Evolutionary conservation across 768 basidiomycete genomes (phyloP).

Genomic region (Hebeloma cylindrosporum): DNA sequence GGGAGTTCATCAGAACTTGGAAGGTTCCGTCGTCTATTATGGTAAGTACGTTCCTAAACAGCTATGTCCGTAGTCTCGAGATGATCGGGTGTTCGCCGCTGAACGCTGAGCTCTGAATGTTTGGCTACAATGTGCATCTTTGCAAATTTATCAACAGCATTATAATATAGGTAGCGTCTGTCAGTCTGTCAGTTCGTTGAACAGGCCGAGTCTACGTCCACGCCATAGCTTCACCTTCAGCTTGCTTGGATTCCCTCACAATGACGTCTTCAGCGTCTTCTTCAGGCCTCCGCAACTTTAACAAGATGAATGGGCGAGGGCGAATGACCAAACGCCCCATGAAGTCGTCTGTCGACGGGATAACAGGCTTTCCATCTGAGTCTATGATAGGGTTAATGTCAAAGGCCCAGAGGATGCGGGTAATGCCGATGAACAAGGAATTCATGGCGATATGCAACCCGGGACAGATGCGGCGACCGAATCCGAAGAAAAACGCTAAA

Average conservation of each 20-base stretch:
- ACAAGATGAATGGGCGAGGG: conserved; percentile 17
- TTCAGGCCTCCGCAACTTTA: conserved; percentile 9
- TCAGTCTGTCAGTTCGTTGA: no score
- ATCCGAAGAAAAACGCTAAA: conserved; percentile 26
- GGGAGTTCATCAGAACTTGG: no score
- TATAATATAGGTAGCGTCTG: no score
- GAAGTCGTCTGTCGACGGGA: conserved; percentile 19
- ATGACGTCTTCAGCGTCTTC: conserved; percentile 10
- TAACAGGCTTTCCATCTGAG: conserved; percentile 4
- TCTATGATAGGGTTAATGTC: conserved; percentile 20
- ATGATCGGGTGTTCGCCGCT: no score
- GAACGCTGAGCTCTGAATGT: no score
- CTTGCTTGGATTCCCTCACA: conserved; percentile 8
- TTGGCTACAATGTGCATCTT: no score
- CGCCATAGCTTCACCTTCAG: conserved; percentile 1
- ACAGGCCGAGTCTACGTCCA: conserved; percentile 6
- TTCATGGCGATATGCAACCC: conserved; percentile 29
- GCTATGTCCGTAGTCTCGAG: no score
- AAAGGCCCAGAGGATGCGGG: conserved; percentile 25
- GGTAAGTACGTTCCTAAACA: no score
- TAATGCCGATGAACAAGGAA: conserved; percentile 22
- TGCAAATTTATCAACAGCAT: no score
- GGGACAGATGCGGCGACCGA: conserved; percentile 30
- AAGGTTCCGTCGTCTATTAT: no score
- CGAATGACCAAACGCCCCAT: conserved; percentile 16